These are phyloP conservation scores for Diddensiella transvaalensis DNA, from an alignment of 805 yeast species.

Conservation along the genomic window DNA sequence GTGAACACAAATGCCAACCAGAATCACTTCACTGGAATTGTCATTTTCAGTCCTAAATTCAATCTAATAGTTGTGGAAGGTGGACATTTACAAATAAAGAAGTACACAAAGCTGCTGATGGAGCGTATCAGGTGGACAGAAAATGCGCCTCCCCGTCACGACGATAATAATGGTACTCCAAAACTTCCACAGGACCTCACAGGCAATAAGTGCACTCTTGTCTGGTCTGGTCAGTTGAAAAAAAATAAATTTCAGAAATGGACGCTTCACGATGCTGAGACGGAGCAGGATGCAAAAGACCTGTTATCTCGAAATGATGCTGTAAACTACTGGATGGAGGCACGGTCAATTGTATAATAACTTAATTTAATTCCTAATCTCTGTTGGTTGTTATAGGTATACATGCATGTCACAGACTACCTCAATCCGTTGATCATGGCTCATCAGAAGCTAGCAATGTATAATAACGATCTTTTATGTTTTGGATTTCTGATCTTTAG, in stretches of 20 bases:
- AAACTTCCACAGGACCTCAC: conserved; percentile 35
- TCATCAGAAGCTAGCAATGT: background rate
- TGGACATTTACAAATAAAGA: conserved; percentile 54
- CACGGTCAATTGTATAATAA: conserved; percentile 11
- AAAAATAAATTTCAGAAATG: conserved; percentile 59
- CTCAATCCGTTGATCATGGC: background rate
- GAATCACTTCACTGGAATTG: conserved; percentile 58
- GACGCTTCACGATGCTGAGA: conserved; percentile 55
- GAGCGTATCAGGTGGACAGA: conserved; percentile 70
- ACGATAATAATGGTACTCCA: conserved; percentile 18
- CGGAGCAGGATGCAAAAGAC: conserved; percentile 49
- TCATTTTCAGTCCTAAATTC: conserved; percentile 34
- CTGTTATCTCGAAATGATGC: conserved; percentile 49
- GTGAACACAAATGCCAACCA: conserved; percentile 81
- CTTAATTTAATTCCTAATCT: no score
- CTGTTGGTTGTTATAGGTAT: background rate
- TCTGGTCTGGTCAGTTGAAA: conserved; percentile 71
- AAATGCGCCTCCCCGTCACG: conserved; percentile 36
- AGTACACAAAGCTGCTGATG: conserved; percentile 58
- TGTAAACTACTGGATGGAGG: conserved; percentile 57
- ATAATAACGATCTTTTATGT: background rate
- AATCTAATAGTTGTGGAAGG: conserved; percentile 75
- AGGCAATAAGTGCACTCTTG: conserved; percentile 43
- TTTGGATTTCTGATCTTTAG: conserved; percentile 3
- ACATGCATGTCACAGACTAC: background rate